Conservation (phyloP, 805 yeast species). For the Nakazawaea wyomingensis region DNA sequence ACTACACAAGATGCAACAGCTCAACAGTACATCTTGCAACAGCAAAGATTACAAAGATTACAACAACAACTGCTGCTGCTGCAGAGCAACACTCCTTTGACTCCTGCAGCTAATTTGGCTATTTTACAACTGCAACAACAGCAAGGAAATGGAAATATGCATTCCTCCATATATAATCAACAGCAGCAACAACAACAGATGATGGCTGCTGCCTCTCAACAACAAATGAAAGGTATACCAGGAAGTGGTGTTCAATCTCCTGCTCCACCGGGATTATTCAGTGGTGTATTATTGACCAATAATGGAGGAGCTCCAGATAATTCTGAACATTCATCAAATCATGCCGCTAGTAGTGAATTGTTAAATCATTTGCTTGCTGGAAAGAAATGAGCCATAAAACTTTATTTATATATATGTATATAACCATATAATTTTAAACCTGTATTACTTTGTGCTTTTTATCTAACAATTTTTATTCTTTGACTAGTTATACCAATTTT, state of each 20-base stretch:
- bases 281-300: constrained; percentile 12
- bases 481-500: no score
- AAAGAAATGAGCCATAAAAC: constrained; percentile 31
- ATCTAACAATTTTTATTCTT: no score
- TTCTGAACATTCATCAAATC: constrained; percentile 7
- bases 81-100: constrained; percentile 11
- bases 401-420: no score
- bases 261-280: constrained; percentile 70
- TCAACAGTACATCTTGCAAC: constrained; percentile 23
- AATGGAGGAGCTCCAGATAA: constrained; percentile 12
- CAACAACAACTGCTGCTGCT: constrained; percentile 13
- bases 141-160: constrained; percentile 7
- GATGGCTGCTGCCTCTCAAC: constrained; percentile 16
- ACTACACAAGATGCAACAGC: constrained; percentile 23
- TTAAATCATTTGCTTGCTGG: constrained; percentile 83
- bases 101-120: constrained; percentile 17
- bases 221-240: constrained; percentile 15
- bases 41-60: constrained; percentile 19
- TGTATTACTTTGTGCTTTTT: no score
- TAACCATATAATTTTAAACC: no score
- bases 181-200: constrained; percentile 29
- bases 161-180: constrained; percentile 18
- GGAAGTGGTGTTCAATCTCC: constrained; percentile 46
- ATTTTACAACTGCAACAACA: constrained; percentile 30
- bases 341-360: constrained; percentile 51